These are phyloP conservation scores for Trichoderma pleuroti DNA, from an alignment of 2,329 filamentous ascomycete species.

Conservation along the genomic window DNA sequence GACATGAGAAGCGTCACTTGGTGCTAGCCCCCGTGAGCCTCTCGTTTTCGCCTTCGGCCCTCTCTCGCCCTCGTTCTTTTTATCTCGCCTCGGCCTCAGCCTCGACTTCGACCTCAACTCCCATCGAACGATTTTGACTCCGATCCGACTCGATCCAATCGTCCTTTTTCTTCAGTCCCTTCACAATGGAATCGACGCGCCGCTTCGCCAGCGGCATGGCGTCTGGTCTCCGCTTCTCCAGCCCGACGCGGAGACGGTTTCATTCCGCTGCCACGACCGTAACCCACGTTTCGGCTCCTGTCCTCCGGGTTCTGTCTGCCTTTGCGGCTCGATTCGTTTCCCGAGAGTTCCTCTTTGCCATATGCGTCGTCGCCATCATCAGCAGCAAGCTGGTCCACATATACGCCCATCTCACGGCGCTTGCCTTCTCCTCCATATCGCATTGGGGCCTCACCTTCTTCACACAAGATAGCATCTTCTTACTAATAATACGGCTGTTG, in stretches of 20 bases:
- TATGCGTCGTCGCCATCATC: slow-evolving; percentile 31
- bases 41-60: not conserved
- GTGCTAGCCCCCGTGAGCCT: slow-evolving; percentile 3
- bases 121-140: not conserved
- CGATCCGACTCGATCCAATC: not conserved
- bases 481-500: slow-evolving; percentile 32
- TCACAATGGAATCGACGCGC: slow-evolving; percentile 10
- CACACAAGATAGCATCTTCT: slow-evolving; percentile 32
- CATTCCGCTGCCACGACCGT: not conserved
- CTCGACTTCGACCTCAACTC: slow-evolving; percentile 1
- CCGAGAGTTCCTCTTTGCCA: slow-evolving; percentile 32
- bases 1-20: slow-evolving; percentile 18
- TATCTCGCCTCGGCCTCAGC: not conserved
- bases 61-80: not conserved
- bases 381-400: slow-evolving; percentile 34
- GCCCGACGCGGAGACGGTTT: slow-evolving; percentile 1
- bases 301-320: slow-evolving; percentile 18
- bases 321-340: slow-evolving; percentile 27
- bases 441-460: slow-evolving; percentile 36
- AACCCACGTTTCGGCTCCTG: not conserved
- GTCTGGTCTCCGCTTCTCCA: slow-evolving; percentile 5
- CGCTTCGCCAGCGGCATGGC: slow-evolving; percentile 18
- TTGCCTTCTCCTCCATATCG: slow-evolving; percentile 30
- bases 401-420: slow-evolving; percentile 31
- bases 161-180: not conserved